Conservation (phyloP, 192 early-diverging fungal genomes). For the Radiomyces spectabilis region DNA sequence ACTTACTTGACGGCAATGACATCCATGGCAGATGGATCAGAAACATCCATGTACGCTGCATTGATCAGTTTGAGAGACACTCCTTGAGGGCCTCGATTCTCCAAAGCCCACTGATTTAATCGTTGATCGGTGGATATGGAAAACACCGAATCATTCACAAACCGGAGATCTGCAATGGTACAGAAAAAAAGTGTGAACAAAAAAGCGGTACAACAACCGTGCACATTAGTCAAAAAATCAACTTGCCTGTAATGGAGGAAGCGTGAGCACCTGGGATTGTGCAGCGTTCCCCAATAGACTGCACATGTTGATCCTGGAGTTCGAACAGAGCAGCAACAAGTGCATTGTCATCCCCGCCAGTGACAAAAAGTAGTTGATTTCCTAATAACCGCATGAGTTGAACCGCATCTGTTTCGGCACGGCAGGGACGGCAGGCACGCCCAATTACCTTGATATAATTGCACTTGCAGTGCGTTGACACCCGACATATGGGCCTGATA, state of each 20-base stretch:
- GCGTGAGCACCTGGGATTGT: conserved; percentile 47
- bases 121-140: conserved; percentile 67
- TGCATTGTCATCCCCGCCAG: conserved; percentile 78
- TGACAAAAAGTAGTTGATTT: conserved; percentile 32
- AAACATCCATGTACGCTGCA: conserved; percentile 51
- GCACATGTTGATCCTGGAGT: neutral
- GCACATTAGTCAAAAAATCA: neutral
- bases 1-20: too few species aligned
- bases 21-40: conserved; percentile 58
- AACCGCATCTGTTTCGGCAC: neutral
- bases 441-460: conserved; percentile 6
- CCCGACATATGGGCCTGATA: conserved; percentile 50
- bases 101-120: conserved; percentile 47
- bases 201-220: neutral
- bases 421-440: neutral
- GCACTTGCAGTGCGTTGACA: conserved; percentile 59
- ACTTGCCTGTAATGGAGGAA: conserved; percentile 61
- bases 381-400: neutral
- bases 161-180: conserved; percentile 38
- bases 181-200: neutral
- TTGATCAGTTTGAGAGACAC: conserved; percentile 21
- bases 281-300: conserved; percentile 2
- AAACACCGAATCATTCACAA: conserved; percentile 28
- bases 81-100: neutral
- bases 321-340: conserved; percentile 19